phyloP scores from a whole-genome alignment of 1,284 basidiomycete species.

The Leucoagaricus sp. region DNA sequence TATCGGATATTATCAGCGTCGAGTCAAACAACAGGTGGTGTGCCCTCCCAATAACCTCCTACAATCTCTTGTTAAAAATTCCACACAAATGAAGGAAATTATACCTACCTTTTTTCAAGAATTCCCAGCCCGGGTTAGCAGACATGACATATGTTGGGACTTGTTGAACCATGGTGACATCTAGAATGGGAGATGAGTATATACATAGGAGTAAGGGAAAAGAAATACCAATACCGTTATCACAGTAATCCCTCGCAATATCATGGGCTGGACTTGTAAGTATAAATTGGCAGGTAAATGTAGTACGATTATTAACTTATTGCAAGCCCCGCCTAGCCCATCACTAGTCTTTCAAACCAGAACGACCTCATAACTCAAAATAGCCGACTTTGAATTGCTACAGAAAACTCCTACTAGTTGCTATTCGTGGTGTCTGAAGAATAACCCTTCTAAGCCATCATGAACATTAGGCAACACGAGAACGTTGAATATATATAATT shows the following conservation, averaged over 20 bases:
- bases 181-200: constrained; percentile 41
- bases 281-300: background rate
- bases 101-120: background rate
- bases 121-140: background rate
- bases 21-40: constrained; percentile 48
- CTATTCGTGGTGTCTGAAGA: too few species aligned
- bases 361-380: too few species aligned
- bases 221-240: constrained; percentile 36
- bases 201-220: background rate
- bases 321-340: constrained; percentile 63
- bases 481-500: too few species aligned
- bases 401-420: too few species aligned
- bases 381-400: too few species aligned
- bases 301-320: constrained; percentile 31
- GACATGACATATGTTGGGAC: background rate
- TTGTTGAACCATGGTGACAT: too few species aligned
- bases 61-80: background rate
- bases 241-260: constrained; percentile 38
- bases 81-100: too few species aligned
- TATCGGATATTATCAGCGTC: constrained; percentile 50
- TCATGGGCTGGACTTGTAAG: constrained; percentile 34
- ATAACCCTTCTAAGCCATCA: too few species aligned
- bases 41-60: constrained; percentile 53
- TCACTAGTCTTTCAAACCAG: constrained; percentile 64
- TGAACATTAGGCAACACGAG: too few species aligned